A percentile compares a stretch with the other conserved stretches of the same genome.
Conservation (phyloP, 352 stramenopile species). For the Halophytophthora batemanensis region DNA sequence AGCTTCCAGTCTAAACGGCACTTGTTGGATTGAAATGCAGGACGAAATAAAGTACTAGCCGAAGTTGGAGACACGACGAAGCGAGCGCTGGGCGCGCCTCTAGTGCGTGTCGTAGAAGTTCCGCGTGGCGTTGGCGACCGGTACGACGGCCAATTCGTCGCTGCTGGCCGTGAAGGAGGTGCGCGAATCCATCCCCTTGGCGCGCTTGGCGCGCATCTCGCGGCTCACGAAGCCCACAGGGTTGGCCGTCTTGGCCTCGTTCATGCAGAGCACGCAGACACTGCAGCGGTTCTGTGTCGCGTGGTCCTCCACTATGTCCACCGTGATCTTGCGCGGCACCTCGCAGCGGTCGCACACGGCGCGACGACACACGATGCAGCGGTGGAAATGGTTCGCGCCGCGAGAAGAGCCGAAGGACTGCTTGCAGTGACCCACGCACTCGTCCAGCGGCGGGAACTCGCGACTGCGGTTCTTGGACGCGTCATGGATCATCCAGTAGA, state of each 20-base stretch:
- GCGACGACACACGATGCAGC: constrained; percentile 30
- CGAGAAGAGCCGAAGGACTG: constrained; percentile 22
- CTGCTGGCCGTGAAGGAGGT: constrained; percentile 23
- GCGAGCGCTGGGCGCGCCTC: background rate
- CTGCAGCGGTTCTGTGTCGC: constrained; percentile 30
- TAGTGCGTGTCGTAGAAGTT: constrained; percentile 7
- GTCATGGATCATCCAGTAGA: constrained; percentile 50
- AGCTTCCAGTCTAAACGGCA: too few species aligned
- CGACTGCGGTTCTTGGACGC: constrained; percentile 4
- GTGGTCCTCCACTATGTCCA: constrained; percentile 21
- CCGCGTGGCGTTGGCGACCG: background rate
- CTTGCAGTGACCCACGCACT: constrained; percentile 29
- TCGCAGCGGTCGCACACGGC: constrained; percentile 30
- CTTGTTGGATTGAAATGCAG: too few species aligned
- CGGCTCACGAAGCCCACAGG: constrained; percentile 22
- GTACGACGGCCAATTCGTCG: constrained; percentile 7
- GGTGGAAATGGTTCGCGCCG: constrained; percentile 16
- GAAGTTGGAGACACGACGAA: too few species aligned
- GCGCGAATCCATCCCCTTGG: constrained; percentile 16
- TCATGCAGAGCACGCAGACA: constrained; percentile 35
- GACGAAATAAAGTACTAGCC: too few species aligned
- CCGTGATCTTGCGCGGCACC: constrained; percentile 26
- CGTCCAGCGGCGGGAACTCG: constrained; percentile 10
- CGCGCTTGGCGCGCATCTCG: constrained; percentile 20
- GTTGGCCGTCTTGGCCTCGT: constrained; percentile 20